phyloP scores from a whole-genome alignment of 805 yeast genomes.

The Kuraishia hungarica region DNA sequence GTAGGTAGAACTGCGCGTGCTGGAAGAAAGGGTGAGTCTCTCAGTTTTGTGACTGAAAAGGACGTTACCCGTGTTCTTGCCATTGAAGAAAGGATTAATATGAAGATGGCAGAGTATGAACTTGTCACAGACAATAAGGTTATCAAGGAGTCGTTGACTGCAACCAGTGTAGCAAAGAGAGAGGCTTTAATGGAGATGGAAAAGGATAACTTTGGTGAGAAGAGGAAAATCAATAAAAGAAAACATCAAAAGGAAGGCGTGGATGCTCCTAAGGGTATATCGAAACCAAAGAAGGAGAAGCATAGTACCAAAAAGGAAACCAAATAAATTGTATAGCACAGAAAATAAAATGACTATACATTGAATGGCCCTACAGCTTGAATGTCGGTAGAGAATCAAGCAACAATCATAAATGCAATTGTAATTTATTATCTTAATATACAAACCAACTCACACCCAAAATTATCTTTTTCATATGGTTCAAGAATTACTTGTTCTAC shows the following conservation, averaged over 20 bases:
- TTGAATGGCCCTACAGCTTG: too few relatives aligned
- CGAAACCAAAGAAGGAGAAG: not conserved
- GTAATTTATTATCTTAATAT: not conserved
- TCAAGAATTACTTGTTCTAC: constrained; percentile 7
- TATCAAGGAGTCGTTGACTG: constrained; percentile 61
- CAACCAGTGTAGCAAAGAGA: constrained; percentile 75
- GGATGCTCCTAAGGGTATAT: constrained; percentile 5
- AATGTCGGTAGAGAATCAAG: too few relatives aligned
- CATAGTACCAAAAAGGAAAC: not conserved
- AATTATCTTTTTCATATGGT: not conserved
- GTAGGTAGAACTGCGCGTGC: constrained; percentile 99
- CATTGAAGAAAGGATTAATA: constrained; percentile 77
- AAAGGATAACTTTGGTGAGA: constrained; percentile 78
- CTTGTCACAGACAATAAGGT: constrained; percentile 68
- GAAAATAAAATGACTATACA: too few relatives aligned
- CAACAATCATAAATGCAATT: not conserved
- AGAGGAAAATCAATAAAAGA: constrained; percentile 39
- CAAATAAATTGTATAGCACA: not conserved
- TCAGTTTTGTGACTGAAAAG: constrained; percentile 76
- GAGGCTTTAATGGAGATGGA: constrained; percentile 94
- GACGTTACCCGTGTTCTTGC: constrained; percentile 77
- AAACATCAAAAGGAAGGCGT: constrained; percentile 17
- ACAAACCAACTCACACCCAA: not conserved
- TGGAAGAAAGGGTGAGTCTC: constrained; percentile 78
- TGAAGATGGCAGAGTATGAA: constrained; percentile 71